Conservation (phyloP, 1,139 yeast species). For the Candida glucosophila region DNA sequence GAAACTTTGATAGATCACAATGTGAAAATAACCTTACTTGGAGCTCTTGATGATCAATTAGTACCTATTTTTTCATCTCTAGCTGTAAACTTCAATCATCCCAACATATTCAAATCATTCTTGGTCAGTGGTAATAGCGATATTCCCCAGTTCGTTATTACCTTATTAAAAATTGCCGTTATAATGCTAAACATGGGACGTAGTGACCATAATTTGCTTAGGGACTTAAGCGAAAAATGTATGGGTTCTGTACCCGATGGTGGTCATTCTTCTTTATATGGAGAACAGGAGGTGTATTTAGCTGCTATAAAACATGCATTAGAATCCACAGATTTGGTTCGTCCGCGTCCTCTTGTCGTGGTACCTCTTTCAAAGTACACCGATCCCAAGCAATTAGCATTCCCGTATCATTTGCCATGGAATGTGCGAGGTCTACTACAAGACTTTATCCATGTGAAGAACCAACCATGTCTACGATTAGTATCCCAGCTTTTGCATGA, state of each 20-base stretch:
- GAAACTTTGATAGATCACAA: conserved; percentile 25
- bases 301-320: conserved; percentile 24
- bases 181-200: conserved; percentile 31
- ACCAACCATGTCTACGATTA: conserved; percentile 24
- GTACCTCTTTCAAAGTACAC: too few species aligned
- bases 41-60: conserved; percentile 37
- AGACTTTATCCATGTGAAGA: conserved; percentile 27
- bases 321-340: conserved; percentile 28
- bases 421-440: conserved; percentile 27
- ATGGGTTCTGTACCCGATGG: conserved; percentile 17
- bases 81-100: conserved; percentile 38
- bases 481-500: conserved; percentile 22
- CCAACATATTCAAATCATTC: conserved; percentile 42
- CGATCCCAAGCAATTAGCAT: not conserved
- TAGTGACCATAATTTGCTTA: conserved; percentile 22
- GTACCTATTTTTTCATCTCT: conserved; percentile 39
- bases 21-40: conserved; percentile 43
- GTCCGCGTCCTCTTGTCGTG: conserved; percentile 7
- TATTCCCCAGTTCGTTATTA: conserved; percentile 21
- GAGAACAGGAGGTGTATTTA: conserved; percentile 17
- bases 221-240: conserved; percentile 24
- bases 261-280: conserved; percentile 22
- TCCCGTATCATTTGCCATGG: conserved; percentile 29
- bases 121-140: conserved; percentile 18
- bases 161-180: conserved; percentile 24